Conservation (phyloP, 768 basidiomycete genomes). For the Lactarius sp. region DNA sequence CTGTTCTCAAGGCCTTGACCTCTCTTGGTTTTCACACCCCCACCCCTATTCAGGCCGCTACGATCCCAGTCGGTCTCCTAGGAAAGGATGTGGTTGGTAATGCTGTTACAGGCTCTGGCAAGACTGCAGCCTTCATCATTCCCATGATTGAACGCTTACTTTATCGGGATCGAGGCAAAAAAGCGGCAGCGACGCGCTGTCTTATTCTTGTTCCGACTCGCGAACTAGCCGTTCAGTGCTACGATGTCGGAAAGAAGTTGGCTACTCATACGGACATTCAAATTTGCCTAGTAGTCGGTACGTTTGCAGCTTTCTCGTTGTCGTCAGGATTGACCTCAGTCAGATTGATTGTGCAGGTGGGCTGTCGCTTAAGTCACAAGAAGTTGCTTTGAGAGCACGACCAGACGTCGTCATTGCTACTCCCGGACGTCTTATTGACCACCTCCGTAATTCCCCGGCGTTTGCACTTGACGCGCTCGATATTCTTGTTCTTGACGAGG, state of each 20-base stretch:
- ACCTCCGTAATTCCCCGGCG: slow-evolving; percentile 89
- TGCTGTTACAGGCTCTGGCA: slow-evolving; percentile 96
- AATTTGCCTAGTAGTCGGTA: slow-evolving; percentile 90
- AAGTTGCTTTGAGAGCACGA: slow-evolving; percentile 72
- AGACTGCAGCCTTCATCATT: slow-evolving; percentile 95
- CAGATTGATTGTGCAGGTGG: slow-evolving; percentile 55
- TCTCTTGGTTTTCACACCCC: slow-evolving; percentile 75
- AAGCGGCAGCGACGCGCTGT: slow-evolving; percentile 82
- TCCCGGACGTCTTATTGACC: slow-evolving; percentile 90
- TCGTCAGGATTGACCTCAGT: slow-evolving; percentile 15
- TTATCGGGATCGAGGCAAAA: slow-evolving; percentile 86
- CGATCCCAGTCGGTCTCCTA: slow-evolving; percentile 88
- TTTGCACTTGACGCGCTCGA: slow-evolving; percentile 92
- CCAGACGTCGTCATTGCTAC: slow-evolving; percentile 97
- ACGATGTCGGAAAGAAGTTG: slow-evolving; percentile 83
- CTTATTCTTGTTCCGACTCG: slow-evolving; percentile 91
- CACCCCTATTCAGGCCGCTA: slow-evolving; percentile 92
- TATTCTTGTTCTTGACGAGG: slow-evolving; percentile 93
- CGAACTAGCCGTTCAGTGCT: slow-evolving; percentile 94
- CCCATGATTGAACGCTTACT: slow-evolving; percentile 90
- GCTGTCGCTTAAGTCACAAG: slow-evolving; percentile 89
- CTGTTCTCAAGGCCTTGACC: slow-evolving; percentile 86
- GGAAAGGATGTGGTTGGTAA: slow-evolving; percentile 96
- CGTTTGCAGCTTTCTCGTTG: slow-evolving; percentile 16
- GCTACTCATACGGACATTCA: slow-evolving; percentile 84